Conservation (phyloP, 257 asterid genomes). For the Fraxinus pennsylvanica region DNA sequence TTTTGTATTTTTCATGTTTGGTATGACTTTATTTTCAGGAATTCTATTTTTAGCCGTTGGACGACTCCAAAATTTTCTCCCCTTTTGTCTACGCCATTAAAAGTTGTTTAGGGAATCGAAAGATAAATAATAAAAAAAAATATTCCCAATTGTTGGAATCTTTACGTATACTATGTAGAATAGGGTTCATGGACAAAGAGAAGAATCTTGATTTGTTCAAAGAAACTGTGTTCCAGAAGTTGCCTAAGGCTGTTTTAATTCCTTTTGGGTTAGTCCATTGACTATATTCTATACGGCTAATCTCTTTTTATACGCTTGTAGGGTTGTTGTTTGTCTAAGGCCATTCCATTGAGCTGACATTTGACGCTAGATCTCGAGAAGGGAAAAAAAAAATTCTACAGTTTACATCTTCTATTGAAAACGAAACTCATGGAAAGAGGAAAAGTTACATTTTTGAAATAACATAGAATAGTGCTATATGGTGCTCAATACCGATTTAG, state of each 20-base stretch:
- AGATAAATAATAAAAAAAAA: slow-evolving; percentile 1
- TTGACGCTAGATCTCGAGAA: background rate
- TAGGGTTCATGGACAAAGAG: slow-evolving; percentile 26
- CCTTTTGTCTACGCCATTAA: slow-evolving; percentile 23
- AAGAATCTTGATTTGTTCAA: slow-evolving; percentile 40
- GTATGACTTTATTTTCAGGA: slow-evolving; percentile 6
- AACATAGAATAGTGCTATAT: background rate
- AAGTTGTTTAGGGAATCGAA: slow-evolving; percentile 34
- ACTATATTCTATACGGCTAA: background rate
- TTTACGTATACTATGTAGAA: background rate
- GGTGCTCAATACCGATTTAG: background rate
- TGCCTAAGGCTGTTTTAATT: slow-evolving; percentile 4
- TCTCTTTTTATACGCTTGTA: background rate
- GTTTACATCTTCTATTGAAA: too few species aligned
- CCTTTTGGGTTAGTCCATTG: slow-evolving; percentile 12
- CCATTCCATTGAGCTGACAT: background rate
- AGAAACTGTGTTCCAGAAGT: slow-evolving; percentile 18
- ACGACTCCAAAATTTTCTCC: slow-evolving; percentile 5
- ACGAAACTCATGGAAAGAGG: background rate
- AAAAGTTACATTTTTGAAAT: background rate
- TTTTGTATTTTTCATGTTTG: background rate
- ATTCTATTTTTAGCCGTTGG: slow-evolving; percentile 22
- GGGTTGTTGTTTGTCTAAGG: slow-evolving; percentile 2
- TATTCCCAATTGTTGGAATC: slow-evolving; percentile 34
- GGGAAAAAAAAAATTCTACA: background rate